A percentile compares a stretch with the other conserved stretches of the same genome.
Evolutionary conservation across 495 filamentous ascomycete genomes (phyloP).

Genomic region (Bacidia gigantensis): DNA sequence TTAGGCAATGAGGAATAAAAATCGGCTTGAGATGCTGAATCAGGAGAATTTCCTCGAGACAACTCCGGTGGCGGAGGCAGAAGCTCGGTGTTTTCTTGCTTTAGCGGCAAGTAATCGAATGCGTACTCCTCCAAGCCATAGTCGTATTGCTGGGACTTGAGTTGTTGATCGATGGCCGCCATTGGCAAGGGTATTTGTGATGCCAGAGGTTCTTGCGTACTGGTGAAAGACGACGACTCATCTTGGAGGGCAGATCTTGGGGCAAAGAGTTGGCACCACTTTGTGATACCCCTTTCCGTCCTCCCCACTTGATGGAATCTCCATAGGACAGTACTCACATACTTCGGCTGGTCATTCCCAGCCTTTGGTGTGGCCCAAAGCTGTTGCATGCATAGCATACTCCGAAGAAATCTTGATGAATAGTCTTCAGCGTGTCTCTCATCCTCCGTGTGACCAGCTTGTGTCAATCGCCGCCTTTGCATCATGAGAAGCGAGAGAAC

Average conservation of each 20-base stretch:
- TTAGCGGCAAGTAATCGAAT: constrained; percentile 5
- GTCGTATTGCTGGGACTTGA: no score
- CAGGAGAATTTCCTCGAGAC: constrained; percentile 8
- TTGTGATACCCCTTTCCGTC: constrained; percentile 35
- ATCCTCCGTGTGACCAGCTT: constrained; percentile 24
- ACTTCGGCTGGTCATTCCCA: constrained; percentile 3
- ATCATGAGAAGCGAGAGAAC: constrained; percentile 32
- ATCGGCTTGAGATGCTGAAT: constrained; percentile 4
- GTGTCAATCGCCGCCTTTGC: constrained; percentile 27
- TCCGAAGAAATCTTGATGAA: constrained; percentile 28
- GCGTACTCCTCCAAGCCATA: no score
- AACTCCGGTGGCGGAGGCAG: background rate
- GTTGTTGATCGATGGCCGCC: no score
- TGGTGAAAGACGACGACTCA: no score
- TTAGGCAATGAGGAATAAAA: constrained; percentile 11
- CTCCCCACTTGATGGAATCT: constrained; percentile 35
- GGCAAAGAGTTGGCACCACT: constrained; percentile 37
- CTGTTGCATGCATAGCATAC: constrained; percentile 38
- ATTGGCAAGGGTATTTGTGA: no score
- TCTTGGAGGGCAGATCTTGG: constrained; percentile 12
- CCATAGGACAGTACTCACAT: constrained; percentile 40
- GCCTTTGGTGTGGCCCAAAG: constrained; percentile 24
- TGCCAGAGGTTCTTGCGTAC: no score
- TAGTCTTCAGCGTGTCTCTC: constrained; percentile 27
- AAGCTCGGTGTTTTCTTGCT: background rate